These are phyloP conservation scores for Polymyxa betae DNA, from an alignment of 208 protist genomes.

Conservation along the genomic window DNA sequence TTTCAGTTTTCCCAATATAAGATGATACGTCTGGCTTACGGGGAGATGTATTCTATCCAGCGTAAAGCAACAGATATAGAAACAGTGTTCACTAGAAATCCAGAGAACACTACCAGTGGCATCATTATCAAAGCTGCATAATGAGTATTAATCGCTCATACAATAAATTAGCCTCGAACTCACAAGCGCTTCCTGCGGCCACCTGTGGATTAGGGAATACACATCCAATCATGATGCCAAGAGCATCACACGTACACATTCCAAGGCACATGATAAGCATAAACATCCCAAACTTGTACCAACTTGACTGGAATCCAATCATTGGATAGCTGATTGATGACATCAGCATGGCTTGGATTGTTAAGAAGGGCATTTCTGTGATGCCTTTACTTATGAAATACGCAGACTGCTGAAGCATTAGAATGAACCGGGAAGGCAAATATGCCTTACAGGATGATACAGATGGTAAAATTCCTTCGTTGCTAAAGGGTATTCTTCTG, in stretches of 20 bases:
- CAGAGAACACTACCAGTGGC: slow-evolving; percentile 10
- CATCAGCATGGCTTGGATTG: not conserved
- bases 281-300: slow-evolving; percentile 2
- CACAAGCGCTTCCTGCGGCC: not conserved
- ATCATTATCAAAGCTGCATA: not conserved
- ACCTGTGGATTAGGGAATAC: slow-evolving; percentile 1
- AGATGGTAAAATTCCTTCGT: not conserved
- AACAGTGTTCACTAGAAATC: not conserved
- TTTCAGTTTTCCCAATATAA: not conserved
- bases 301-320: not conserved
- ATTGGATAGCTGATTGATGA: not conserved
- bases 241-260: not conserved
- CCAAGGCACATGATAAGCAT: not conserved
- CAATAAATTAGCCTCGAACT: not conserved
- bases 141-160: not conserved
- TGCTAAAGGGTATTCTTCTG: not conserved
- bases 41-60: slow-evolving; percentile 34
- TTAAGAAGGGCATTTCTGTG: not conserved
- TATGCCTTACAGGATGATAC: not conserved
- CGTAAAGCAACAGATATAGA: not conserved
- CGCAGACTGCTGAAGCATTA: not conserved
- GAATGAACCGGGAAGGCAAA: not conserved
- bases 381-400: not conserved
- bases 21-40: not conserved
- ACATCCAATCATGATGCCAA: not conserved